A percentile compares a stretch with the other conserved stretches of the same genome.
Evolutionary conservation across 768 basidiomycete genomes (phyloP).

Genomic region (Hericium rajendrae): DNA sequence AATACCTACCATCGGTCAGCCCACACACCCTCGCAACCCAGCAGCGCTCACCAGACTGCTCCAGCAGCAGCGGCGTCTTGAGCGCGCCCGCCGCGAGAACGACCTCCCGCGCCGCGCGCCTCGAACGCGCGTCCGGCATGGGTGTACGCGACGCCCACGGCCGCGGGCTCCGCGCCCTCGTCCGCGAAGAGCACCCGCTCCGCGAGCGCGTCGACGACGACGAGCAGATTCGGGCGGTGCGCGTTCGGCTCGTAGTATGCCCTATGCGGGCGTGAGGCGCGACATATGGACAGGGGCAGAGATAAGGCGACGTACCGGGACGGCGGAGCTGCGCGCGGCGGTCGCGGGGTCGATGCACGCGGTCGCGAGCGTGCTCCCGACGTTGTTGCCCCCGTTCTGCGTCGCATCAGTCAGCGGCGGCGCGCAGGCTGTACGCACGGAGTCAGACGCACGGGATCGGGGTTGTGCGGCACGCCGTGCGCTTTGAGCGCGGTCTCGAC

Average conservation of each 20-base stretch:
- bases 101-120: neutral
- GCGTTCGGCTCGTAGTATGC: neutral
- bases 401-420: neutral
- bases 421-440: neutral
- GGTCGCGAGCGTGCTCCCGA: neutral
- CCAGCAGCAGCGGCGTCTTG: neutral
- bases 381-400: neutral
- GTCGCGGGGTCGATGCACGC: neutral
- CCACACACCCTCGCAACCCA: too few species aligned
- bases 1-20: neutral
- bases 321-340: neutral
- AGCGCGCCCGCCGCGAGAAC: neutral
- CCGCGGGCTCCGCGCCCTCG: neutral
- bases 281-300: too few species aligned
- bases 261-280: neutral
- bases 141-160: neutral
- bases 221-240: neutral
- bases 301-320: neutral
- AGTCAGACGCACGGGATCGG: neutral
- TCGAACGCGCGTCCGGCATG: neutral
- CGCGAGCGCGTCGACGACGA: neutral
- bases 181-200: neutral
- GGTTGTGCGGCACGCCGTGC: neutral
- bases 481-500: neutral
- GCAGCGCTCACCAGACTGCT: neutral